Evolutionary conservation across 2,329 filamentous ascomycete genomes (phyloP).

Genomic region (Aspergillus arachidicola): DNA sequence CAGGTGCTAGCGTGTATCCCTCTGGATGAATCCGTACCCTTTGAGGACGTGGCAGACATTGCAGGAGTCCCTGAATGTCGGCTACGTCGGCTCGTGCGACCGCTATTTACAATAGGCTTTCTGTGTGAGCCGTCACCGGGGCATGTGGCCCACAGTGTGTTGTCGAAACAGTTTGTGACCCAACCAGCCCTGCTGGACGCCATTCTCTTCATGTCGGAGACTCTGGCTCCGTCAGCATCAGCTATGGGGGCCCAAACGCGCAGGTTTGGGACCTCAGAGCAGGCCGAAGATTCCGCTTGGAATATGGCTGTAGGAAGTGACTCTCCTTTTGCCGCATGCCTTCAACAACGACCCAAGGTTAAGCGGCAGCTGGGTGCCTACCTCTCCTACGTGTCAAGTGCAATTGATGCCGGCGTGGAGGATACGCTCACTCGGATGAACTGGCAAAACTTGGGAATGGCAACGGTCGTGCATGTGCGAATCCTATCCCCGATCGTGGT

Average conservation of each 20-base stretch:
- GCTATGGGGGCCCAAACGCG: conserved; percentile 27
- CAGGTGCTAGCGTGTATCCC: conserved; percentile 52
- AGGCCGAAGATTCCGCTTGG: not conserved
- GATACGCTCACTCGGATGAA: not conserved
- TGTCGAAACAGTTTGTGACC: conserved; percentile 44
- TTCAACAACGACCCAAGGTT: conserved; percentile 7
- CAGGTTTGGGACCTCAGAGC: too few relatives aligned
- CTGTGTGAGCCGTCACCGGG: conserved; percentile 36
- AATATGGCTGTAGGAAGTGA: conserved; percentile 7
- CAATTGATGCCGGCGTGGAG: not conserved
- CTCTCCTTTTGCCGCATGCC: conserved; percentile 12
- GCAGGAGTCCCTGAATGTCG: conserved; percentile 42
- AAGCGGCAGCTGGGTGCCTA: not conserved
- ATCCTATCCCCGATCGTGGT: too few relatives aligned
- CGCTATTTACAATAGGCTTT: conserved; percentile 40
- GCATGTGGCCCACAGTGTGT: conserved; percentile 40
- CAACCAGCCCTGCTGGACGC: conserved; percentile 41
- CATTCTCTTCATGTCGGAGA: conserved; percentile 42
- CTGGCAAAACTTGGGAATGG: not conserved
- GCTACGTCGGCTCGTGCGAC: conserved; percentile 39
- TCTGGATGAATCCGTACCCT: conserved; percentile 34
- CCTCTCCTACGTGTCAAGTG: conserved; percentile 1
- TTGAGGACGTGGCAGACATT: conserved; percentile 48
- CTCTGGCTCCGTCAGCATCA: conserved; percentile 38
- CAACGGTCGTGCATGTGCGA: not conserved